phyloP scores from a whole-genome alignment of 768 basidiomycete species.

The Chalciporus chontae region DNA sequence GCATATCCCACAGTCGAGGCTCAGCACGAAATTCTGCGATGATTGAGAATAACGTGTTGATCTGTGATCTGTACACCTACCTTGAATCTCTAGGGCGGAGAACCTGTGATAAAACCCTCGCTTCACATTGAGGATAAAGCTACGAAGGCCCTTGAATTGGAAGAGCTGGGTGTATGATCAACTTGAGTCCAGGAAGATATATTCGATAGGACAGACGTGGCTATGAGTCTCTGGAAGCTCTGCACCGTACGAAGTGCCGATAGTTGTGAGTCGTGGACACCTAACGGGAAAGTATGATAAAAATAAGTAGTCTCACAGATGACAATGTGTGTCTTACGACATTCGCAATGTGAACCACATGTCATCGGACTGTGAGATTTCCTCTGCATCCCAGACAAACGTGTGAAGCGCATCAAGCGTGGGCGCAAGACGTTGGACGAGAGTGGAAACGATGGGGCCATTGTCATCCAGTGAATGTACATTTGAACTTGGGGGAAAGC shows the following conservation, averaged over 20 bases:
- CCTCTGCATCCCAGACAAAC: slow-evolving; percentile 73
- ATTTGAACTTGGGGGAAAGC: slow-evolving; percentile 33
- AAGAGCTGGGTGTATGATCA: slow-evolving; percentile 47
- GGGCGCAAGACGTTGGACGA: slow-evolving; percentile 48
- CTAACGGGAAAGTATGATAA: slow-evolving; percentile 31
- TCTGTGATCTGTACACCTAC: slow-evolving; percentile 30
- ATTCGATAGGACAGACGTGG: slow-evolving; percentile 44
- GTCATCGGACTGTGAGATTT: slow-evolving; percentile 59
- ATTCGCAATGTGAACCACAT: slow-evolving; percentile 76
- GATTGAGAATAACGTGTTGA: slow-evolving; percentile 1
- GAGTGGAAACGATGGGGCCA: slow-evolving; percentile 42
- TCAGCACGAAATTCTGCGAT: slow-evolving; percentile 23
- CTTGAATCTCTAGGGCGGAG: slow-evolving; percentile 50
- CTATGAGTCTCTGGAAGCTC: slow-evolving; percentile 55
- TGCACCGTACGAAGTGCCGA: slow-evolving; percentile 62
- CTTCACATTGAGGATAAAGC: slow-evolving; percentile 61
- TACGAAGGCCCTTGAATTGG: slow-evolving; percentile 59
- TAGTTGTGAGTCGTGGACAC: slow-evolving; percentile 60
- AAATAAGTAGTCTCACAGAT: not conserved
- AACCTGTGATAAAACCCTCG: slow-evolving; percentile 60
- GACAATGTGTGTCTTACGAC: slow-evolving; percentile 42
- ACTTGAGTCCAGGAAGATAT: not conserved
- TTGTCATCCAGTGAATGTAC: slow-evolving; percentile 7
- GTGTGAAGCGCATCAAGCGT: slow-evolving; percentile 61
- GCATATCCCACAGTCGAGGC: slow-evolving; percentile 61